phyloP scores from a whole-genome alignment of 345 rosid genomes.

The rapeseed (Brassica napus) region DNA sequence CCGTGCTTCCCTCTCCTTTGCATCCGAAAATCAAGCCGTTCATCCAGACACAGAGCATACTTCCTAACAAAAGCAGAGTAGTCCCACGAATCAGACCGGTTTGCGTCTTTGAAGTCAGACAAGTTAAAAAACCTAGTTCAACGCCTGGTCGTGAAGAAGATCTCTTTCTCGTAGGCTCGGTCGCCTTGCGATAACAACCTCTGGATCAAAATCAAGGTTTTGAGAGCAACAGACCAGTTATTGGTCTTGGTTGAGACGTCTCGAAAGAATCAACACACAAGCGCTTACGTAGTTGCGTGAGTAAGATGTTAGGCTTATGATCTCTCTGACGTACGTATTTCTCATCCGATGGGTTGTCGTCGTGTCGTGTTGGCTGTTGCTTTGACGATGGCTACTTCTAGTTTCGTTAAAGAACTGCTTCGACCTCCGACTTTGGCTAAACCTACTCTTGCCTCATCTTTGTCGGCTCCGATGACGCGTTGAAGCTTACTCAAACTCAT shows the following conservation, averaged over 20 bases:
- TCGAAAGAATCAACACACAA: conserved; percentile 52
- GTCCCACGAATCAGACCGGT: conserved; percentile 66
- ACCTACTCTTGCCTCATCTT: conserved; percentile 45
- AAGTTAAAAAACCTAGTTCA: conserved; percentile 81
- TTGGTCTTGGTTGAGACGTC: conserved; percentile 54
- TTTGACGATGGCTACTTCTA: conserved; percentile 44
- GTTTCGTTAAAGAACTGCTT: conserved; percentile 27
- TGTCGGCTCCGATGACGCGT: conserved; percentile 52
- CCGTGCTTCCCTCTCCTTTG: conserved; percentile 53
- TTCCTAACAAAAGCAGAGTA: conserved; percentile 82
- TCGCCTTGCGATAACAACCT: conserved; percentile 63
- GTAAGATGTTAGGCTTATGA: conserved; percentile 60
- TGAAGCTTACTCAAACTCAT: conserved; percentile 38
- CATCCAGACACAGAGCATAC: conserved; percentile 72
- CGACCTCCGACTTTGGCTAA: conserved; percentile 70
- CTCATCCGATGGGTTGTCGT: conserved; percentile 82
- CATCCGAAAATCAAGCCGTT: conserved; percentile 70
- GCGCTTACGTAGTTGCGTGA: conserved; percentile 58
- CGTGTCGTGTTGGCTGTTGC: conserved; percentile 64
- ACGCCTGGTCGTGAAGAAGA: conserved; percentile 70
- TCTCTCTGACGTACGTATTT: conserved; percentile 28
- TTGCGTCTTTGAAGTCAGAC: conserved; percentile 70
- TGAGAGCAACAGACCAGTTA: conserved; percentile 74
- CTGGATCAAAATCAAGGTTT: conserved; percentile 69
- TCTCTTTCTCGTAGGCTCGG: conserved; percentile 71